Evolutionary conservation across 2,329 filamentous ascomycete species (phyloP).

Genomic region (Botrytis galanthina): DNA sequence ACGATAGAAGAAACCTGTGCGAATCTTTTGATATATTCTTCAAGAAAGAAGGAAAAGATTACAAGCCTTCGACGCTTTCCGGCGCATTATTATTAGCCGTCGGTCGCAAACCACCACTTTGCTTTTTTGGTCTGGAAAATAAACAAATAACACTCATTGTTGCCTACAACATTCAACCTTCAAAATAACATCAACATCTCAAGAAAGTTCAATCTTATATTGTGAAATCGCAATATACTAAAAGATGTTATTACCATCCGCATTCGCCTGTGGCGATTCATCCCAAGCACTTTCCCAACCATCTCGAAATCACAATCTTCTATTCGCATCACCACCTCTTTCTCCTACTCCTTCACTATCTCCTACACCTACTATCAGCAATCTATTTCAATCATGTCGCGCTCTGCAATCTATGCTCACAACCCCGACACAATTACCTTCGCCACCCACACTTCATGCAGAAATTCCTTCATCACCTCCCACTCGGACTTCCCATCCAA

Average conservation of each 20-base stretch:
- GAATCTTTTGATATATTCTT: constrained; percentile 15
- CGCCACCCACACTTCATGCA: constrained; percentile 49
- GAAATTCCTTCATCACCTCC: constrained; percentile 28
- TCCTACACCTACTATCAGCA: constrained; percentile 49
- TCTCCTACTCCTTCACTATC: constrained; percentile 51
- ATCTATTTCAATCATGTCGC: constrained; percentile 59
- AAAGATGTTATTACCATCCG: constrained; percentile 59
- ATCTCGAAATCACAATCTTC: constrained; percentile 42
- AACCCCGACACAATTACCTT: constrained; percentile 47
- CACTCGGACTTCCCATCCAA: constrained; percentile 39
- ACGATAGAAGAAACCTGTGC: constrained; percentile 2
- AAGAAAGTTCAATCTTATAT: not conserved
- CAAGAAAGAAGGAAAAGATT: not conserved
- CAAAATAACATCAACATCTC: not conserved
- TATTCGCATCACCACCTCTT: constrained; percentile 57
- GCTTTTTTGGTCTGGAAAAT: constrained; percentile 12
- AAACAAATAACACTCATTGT: constrained; percentile 1
- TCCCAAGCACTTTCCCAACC: constrained; percentile 40
- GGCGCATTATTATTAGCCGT: constrained; percentile 27
- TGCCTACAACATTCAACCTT: constrained; percentile 5
- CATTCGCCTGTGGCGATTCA: constrained; percentile 53
- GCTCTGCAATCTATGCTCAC: constrained; percentile 59
- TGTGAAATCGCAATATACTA: not conserved
- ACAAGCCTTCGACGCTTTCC: constrained; percentile 26
- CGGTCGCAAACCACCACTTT: constrained; percentile 23